Conservation (phyloP, 371 early-diverging fungal genomes). For the Mucor saturninus region DNA sequence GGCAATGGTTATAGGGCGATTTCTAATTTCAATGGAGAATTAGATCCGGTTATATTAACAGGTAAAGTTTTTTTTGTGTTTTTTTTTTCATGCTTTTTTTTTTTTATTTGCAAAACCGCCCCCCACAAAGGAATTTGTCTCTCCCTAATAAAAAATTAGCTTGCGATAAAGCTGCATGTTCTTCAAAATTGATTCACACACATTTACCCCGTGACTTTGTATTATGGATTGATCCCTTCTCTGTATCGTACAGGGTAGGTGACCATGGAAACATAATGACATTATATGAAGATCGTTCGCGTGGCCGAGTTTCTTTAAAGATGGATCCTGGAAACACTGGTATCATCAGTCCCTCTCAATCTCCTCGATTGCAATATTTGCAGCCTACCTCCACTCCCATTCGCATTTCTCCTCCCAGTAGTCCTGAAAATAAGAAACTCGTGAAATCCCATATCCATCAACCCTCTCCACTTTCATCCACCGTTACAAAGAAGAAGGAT, state of each 20-base stretch:
- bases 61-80: slow-evolving; percentile 28
- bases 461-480: background rate
- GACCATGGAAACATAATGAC: slow-evolving; percentile 78
- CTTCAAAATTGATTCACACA: slow-evolving; percentile 28
- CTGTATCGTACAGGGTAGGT: slow-evolving; percentile 77
- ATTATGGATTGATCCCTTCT: slow-evolving; percentile 85
- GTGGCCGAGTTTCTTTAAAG: slow-evolving; percentile 59
- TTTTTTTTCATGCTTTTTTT: background rate
- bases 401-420: slow-evolving; percentile 52
- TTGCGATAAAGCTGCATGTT: slow-evolving; percentile 30
- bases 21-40: slow-evolving; percentile 69
- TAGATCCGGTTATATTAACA: slow-evolving; percentile 65
- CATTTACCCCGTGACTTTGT: slow-evolving; percentile 77
- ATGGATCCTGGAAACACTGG: slow-evolving; percentile 31
- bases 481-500: slow-evolving; percentile 33
- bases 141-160: slow-evolving; percentile 22
- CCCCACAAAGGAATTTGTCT: too few species aligned
- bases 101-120: background rate
- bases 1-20: slow-evolving; percentile 83
- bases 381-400: slow-evolving; percentile 49
- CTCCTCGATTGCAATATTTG: slow-evolving; percentile 33
- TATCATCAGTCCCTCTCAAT: slow-evolving; percentile 16
- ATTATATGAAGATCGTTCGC: slow-evolving; percentile 71
- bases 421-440: slow-evolving; percentile 29
- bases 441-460: slow-evolving; percentile 34